Base-by-base conservation (phyloP, 2,329 filamentous ascomycete genomes). In the Alternaria ventricosa region DNA sequence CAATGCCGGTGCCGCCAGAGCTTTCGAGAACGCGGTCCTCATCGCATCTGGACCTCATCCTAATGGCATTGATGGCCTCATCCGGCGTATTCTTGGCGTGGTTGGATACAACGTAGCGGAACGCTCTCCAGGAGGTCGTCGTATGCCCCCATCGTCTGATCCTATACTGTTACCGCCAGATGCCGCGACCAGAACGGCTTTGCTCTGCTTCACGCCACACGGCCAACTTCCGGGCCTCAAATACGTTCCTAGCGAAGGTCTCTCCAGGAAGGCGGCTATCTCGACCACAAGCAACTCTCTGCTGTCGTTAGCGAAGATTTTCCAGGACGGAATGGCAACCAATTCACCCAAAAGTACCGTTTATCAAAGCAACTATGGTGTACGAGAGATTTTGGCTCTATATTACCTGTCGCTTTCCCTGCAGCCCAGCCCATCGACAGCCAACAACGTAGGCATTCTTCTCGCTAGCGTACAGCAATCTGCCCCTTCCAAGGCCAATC, bases 391-490 rank as follows among this genome's bases (percentile, higher is more conserved):
- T 41, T 82, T 99, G 36, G 93, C 94, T 2, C 86, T 99, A 12
- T 99, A 99, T 79, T 99, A 99, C 75, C 85, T 99, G 3, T 99
- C 96, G 0, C 83, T 99, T 4, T 97, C 96, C 0, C 85, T 99
- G 3, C 96, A 97, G 68, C 94, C 96, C 51, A 98, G 96, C 73
- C 96, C 96, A 3, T 99, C 96, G 0, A 99, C 96, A 0, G 96
- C 96, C 1, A 99, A 99, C 78, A 99, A 99, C 77, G 94, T 99
- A 12, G 96, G 96, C 4, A 99, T 99, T 59, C 85, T 99, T 27
- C 88, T 99, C n/a, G 96, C 96, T 6, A 93, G 96, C 60, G 92
- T 98, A 20, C 96, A 97, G 75, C 94, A 97, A 71, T 85, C 84
- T 25, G 74, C 79, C 8, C 81, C 81, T 4, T 80, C 82, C 9